These are phyloP conservation scores for Daldinia decipiens DNA, from an alignment of 495 filamentous ascomycete genomes.

Conservation along the genomic window DNA sequence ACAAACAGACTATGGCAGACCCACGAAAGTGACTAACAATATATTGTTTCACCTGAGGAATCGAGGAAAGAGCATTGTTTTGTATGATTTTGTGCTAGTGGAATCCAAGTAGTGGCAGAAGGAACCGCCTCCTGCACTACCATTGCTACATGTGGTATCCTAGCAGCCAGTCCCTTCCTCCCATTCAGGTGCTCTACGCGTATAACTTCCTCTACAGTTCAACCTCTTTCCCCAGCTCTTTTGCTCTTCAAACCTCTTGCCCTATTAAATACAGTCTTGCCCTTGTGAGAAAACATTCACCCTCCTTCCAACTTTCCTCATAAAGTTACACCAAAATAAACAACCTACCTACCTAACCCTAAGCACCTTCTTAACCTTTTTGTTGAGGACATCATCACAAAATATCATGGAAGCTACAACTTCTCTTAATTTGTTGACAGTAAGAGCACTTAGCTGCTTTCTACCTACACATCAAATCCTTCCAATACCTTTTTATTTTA, in stretches of 20 bases:
- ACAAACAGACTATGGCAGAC: background rate
- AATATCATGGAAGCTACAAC: background rate
- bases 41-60: background rate
- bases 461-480: background rate
- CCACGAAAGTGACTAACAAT: background rate
- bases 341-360: too few relatives aligned
- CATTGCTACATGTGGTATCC: background rate
- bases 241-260: background rate
- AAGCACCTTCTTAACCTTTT: too few relatives aligned
- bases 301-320: too few relatives aligned
- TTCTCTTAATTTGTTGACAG: background rate
- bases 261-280: too few relatives aligned
- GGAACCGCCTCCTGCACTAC: background rate
- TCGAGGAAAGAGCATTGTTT: background rate
- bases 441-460: background rate
- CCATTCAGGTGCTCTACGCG: background rate
- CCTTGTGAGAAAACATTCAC: too few relatives aligned
- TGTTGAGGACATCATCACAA: too few relatives aligned
- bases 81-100: background rate
- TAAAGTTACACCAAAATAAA: too few relatives aligned
- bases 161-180: background rate
- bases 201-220: background rate
- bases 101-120: background rate
- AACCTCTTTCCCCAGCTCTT: background rate
- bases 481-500: background rate